phyloP scores from a whole-genome alignment of 108 stramenopile genomes.

The Cyclotella kingstonii region DNA sequence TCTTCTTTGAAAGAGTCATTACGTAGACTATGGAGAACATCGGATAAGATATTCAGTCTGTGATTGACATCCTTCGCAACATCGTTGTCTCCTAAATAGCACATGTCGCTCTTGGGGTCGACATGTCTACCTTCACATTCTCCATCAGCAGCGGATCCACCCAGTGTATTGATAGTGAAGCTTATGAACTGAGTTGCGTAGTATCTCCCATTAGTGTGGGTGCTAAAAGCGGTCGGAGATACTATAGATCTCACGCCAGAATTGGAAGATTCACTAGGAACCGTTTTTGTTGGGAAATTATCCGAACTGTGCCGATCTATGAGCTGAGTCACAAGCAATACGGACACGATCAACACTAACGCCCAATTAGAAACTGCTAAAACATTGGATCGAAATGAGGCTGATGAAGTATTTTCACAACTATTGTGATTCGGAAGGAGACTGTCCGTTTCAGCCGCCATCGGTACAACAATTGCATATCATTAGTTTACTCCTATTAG shows the following conservation, averaged over 20 bases:
- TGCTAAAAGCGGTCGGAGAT: neutral
- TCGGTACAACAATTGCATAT: no score
- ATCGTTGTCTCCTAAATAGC: constrained; percentile 40
- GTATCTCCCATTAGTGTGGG: constrained; percentile 28
- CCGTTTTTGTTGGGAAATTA: no score
- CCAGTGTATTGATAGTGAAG: constrained; percentile 48
- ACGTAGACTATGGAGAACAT: constrained; percentile 13
- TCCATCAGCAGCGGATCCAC: constrained; percentile 30
- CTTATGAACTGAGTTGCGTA: constrained; percentile 44
- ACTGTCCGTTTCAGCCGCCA: no score
- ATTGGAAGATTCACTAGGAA: neutral
- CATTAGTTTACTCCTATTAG: no score
- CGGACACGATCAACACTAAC: no score
- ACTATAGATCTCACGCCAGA: neutral
- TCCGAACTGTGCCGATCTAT: no score
- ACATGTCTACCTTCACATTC: constrained; percentile 40
- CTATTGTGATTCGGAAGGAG: no score
- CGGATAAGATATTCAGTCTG: constrained; percentile 17
- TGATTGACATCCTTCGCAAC: constrained; percentile 32
- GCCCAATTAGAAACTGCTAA: no score
- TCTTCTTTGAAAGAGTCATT: constrained; percentile 21
- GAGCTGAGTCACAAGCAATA: no score
- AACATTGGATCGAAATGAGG: no score
- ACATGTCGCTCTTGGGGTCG: constrained; percentile 12
- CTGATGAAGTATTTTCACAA: no score